Evolutionary conservation across 225 moss, liverwort and hornwort genomes (phyloP), one percentile per base, ranked within the genome.

Genomic region (Sphagnum tenellum): DNA sequence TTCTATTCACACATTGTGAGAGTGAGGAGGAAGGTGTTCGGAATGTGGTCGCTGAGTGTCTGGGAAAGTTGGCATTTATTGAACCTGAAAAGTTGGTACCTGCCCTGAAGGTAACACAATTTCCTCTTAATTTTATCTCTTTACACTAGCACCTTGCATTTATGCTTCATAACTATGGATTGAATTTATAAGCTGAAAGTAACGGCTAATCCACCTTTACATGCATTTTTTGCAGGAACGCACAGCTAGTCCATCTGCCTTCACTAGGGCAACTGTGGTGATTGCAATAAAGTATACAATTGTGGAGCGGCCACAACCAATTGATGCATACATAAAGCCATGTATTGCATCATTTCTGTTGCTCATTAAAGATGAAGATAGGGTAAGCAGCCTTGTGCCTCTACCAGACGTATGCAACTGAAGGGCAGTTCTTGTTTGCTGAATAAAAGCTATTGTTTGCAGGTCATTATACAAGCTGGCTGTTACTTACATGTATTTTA

Each of bases 21-120:
- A 98, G 98, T 68, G 98, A 93, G 73, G 98, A 99, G 76, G 98
- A 99, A 76, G 98, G 98, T 53, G 93, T 99, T 66, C 89, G 98
- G 49, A 99, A 99, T 86, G 98, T 99, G 14, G 98, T 99, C 52
- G 98, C 98, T n/a, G 98, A 99, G 77, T 99, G 98, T 74, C 86
- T 99, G 12, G 98, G 98, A 62, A 99, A 99, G 76, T 67, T 99
- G 81, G 98, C 98, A 51, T 88, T 99, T 11, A 90, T 99, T 70
- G 98, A 99, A 68, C 90, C 98, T 61, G 90, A 90, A 77, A 90
- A 85, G 72, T 72, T 99, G 69, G 93, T 99, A 68, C 98, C 98
- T 61, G 98, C 93, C 62, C 81, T 99, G 62, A 89, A 93, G 93
- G 98, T 99, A 47, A 57, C 59, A 62, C 46, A 46, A 62, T 60